phyloP scores from a whole-genome alignment of 1,139 yeast species.

The Yamadazyma trypodendri region DNA sequence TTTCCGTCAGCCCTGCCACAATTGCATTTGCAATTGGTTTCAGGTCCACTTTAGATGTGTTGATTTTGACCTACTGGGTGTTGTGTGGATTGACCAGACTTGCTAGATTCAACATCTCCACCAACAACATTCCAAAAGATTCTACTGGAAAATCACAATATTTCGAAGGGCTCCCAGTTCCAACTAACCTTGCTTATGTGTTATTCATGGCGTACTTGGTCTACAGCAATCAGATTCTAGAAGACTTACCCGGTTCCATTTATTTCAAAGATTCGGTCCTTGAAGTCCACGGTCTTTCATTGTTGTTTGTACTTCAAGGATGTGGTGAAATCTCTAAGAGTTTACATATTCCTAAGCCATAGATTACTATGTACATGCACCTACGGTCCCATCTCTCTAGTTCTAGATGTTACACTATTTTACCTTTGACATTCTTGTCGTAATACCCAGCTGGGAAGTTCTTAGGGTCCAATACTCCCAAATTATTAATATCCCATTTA shows the following conservation, averaged over 20 bases:
- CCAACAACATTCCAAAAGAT: slow-evolving; percentile 89
- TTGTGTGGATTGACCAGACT: slow-evolving; percentile 90
- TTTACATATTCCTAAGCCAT: slow-evolving; percentile 83
- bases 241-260: slow-evolving; percentile 65
- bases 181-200: slow-evolving; percentile 79
- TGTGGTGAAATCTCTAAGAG: slow-evolving; percentile 91
- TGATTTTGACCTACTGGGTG: slow-evolving; percentile 79
- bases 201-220: slow-evolving; percentile 67
- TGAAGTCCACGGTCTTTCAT: slow-evolving; percentile 73
- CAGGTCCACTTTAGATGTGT: slow-evolving; percentile 76
- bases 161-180: slow-evolving; percentile 96
- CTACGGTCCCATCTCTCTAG: not conserved
- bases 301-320: slow-evolving; percentile 74
- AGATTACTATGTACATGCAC: not conserved
- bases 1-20: slow-evolving; percentile 91
- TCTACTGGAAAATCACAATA: slow-evolving; percentile 72
- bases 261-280: slow-evolving; percentile 50
- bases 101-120: slow-evolving; percentile 94
- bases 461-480: slow-evolving; percentile 44
- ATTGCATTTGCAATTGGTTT: slow-evolving; percentile 91
- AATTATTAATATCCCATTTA: slow-evolving; percentile 21
- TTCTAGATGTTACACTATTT: not conserved
- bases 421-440: not conserved
- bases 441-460: slow-evolving; percentile 25
- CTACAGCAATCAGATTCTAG: slow-evolving; percentile 45